Conservation (phyloP, 2,329 filamentous ascomycete genomes). For the Diaporthe velutina region DNA sequence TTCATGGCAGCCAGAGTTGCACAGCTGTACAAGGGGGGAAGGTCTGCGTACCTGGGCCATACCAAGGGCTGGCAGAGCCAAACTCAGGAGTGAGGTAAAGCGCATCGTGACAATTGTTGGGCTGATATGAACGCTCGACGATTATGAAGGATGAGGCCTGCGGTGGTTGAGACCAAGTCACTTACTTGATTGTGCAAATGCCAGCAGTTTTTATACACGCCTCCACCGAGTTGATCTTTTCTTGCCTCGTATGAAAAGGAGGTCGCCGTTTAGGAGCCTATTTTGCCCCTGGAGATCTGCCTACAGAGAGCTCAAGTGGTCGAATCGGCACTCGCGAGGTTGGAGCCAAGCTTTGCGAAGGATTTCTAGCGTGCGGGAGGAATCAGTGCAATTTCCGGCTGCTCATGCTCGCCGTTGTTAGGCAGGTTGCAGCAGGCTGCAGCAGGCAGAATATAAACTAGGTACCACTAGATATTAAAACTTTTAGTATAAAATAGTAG, state of each 20-base stretch:
- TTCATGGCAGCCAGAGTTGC: not conserved
- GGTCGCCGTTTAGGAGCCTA: not conserved
- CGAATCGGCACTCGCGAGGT: not conserved
- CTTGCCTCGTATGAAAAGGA: not conserved
- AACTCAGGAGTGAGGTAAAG: not conserved
- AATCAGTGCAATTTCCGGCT: not conserved
- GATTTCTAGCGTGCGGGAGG: slow-evolving; percentile 8
- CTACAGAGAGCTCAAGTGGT: not conserved
- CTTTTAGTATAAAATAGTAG: too few relatives aligned
- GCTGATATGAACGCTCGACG: too few relatives aligned
- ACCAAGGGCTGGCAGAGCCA: slow-evolving; percentile 19
- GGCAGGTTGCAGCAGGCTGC: not conserved
- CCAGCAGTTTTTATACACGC: not conserved
- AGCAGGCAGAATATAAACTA: slow-evolving; percentile 14
- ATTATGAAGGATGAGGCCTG: not conserved
- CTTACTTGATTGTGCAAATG: not conserved
- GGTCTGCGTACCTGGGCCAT: slow-evolving; percentile 23
- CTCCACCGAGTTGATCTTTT: too few relatives aligned
- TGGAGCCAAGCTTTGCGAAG: not conserved
- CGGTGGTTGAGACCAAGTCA: not conserved
- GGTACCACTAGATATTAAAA: too few relatives aligned
- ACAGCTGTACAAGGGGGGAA: too few relatives aligned
- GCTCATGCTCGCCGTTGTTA: not conserved
- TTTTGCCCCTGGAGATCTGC: slow-evolving; percentile 11
- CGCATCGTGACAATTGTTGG: not conserved